Evolutionary conservation across 2,329 filamentous ascomycete genomes (phyloP), one percentile per base, ranked within the genome.

Genomic region (Blumeria graminis): DNA sequence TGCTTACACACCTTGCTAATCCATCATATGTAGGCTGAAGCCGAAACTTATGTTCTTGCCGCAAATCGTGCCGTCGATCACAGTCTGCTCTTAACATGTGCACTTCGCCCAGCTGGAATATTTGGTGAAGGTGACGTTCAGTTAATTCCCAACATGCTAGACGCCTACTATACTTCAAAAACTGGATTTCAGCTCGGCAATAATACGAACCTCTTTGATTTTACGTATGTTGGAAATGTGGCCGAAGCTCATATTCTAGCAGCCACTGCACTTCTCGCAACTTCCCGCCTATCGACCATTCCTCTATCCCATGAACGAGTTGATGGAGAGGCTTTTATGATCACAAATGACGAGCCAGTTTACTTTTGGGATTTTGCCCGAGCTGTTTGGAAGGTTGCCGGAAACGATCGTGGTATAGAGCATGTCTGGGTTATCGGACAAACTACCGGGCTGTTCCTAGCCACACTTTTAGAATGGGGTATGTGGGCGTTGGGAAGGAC

Each of bases 291-390:
- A 1, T 35, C 50, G 56, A 80, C 77, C 18, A 73, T 74, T 0
- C 80, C 80, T n/a, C 74, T 86, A 39, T 79, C 84, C 69, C 71
- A 80, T 69, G 83, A 87, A 71, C 76, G 75, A 58, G 80, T 89
- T 54, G 85, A 89, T 66, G 92, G 90, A 58, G 82, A 95, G 68
- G 81, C 81, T 55, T 90, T 96, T 72, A 81, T 94, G 70, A 78
- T 96, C 65, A 92, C 87, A 57, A 96, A 96, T 68, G 86, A 88
- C 69, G 74, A 80, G 62, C 90, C 90, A 5, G 74, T 93, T 18
- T 90, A 90, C 68, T 93, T 94, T 69, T 93, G 92, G 80, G 87
- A 94, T 69, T 84, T 93, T 66, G 79, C 84, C 58, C 76, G 86
- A 43, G 79, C 81, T 41, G 75, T 94, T 51, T 96, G 86, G 86